These are phyloP conservation scores for Dendrostoma leiphaemia DNA, from an alignment of 2,329 filamentous ascomycete species.

Conservation along the genomic window DNA sequence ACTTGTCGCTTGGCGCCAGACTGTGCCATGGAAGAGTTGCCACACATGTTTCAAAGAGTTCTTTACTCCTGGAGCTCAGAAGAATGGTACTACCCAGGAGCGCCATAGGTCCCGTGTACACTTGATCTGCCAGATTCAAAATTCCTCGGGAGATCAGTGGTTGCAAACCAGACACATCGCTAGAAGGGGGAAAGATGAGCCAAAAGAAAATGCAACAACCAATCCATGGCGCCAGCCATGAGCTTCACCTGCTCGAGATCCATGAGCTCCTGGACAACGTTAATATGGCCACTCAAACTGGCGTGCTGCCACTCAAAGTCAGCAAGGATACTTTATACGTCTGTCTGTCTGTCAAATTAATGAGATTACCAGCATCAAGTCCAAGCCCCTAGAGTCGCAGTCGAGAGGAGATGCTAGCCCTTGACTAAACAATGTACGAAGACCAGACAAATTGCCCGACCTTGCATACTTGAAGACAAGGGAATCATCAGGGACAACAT, in stretches of 20 bases:
- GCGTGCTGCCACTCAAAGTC: not conserved
- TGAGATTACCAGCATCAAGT: not conserved
- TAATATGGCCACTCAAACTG: fast-evolving
- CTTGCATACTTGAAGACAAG: not conserved
- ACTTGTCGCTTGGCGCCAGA: not conserved
- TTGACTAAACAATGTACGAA: not conserved
- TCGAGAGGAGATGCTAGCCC: constrained; percentile 1
- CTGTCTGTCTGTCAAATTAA: not conserved
- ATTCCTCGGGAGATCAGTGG: not conserved
- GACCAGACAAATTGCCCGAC: not conserved
- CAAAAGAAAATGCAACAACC: not conserved
- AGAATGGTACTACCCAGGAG: no score
- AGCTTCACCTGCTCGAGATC: not conserved
- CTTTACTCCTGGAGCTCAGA: no score
- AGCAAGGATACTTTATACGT: not conserved
- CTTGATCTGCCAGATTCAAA: not conserved
- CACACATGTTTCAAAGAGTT: no score
- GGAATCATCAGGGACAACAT: not conserved
- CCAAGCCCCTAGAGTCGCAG: not conserved
- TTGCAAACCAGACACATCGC: no score
- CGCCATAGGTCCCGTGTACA: no score
- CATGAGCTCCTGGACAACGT: not conserved
- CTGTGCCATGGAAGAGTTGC: no score
- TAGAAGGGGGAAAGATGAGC: not conserved
- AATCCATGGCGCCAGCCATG: not conserved